Percentiles rank a stretch among this genome's conserved stretches.
Evolutionary conservation across 225 moss, liverwort and hornwort species (phyloP).

Genomic region (Sphagnum tenellum): DNA sequence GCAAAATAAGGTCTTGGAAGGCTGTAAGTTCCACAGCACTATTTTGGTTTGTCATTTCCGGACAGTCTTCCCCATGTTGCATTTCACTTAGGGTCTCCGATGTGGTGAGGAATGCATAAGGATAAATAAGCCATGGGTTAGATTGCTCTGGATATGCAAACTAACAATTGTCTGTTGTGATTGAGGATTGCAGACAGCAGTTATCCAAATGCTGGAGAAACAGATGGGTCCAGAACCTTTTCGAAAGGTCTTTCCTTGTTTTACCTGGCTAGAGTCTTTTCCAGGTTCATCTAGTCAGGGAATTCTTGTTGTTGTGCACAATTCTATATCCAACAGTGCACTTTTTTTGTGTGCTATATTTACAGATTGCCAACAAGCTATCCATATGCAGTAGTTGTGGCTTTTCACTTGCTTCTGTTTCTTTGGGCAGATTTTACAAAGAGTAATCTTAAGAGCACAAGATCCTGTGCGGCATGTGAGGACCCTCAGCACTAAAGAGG

Average conservation of each 20-base stretch:
- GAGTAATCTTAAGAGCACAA: constrained; percentile 83
- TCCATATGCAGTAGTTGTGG: not conserved
- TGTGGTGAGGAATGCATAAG: no score
- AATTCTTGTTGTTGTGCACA: not conserved
- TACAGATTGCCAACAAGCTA: not conserved
- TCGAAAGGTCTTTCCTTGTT: constrained; percentile 49
- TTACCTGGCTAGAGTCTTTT: not conserved
- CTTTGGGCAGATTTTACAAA: constrained; percentile 74
- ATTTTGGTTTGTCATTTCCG: no score
- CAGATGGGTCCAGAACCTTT: constrained; percentile 99
- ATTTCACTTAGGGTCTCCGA: no score
- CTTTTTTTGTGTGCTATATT: no score
- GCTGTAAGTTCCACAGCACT: constrained; percentile 43
- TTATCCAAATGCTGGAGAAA: constrained; percentile 99
- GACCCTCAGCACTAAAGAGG: constrained; percentile 91
- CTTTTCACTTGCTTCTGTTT: not conserved
- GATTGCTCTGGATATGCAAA: no score
- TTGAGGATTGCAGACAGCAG: constrained; percentile 54
- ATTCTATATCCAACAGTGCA: not conserved
- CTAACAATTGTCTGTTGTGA: not conserved
- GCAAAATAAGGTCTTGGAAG: constrained; percentile 90
- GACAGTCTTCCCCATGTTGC: no score
- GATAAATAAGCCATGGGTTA: no score
- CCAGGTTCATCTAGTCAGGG: not conserved
- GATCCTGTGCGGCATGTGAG: constrained; percentile 70